Base-by-base conservation (phyloP, 2,329 filamentous ascomycete genomes). In the Leptographium galeiforme region DNA sequence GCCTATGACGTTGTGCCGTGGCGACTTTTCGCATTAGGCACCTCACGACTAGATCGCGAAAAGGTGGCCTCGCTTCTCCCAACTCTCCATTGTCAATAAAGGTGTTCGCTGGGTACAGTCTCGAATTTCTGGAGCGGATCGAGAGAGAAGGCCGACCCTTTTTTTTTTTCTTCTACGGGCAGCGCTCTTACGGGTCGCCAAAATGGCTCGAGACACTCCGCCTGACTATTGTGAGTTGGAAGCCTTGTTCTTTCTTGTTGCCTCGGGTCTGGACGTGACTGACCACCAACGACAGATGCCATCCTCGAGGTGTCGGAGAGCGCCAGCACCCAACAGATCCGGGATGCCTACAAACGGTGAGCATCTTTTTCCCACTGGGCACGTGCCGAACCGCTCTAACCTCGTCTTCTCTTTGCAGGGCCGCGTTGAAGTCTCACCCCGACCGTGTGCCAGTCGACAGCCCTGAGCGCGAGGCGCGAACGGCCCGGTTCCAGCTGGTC, bases 281-380 rank as follows among this genome's bases (percentile, higher is more conserved):
- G 41, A 52, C 52, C 30, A 30, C 33, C 13, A 54, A 60, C 57
- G 57, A 46, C 32, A 90, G 87, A 91, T 70, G 81, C 78, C 50
- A 78, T 86, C 58, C 82, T 95, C 50, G 85, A 85, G 58, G 69
- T 95, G 56, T 66, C 82, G 51, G 78, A 87, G 39, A 84, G 77
- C 60, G 89, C 91, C 38, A 85, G 82, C 0, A 80, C 83, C 55
- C 82, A 89, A 63, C 86, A 97, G 66, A 84, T 98, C 64, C 86
- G 91, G 61, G 86, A 88, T 75, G 93, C 90, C 50, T 98, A 97
- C 75, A 98, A 98, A 68, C 85, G 85, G 85, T 87, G 63, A 51
- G 66, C 50, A 25, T 3, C 25, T 25, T 25, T 25, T 18, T 11
- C 13, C 40, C 16, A 5, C 16, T 7, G 40, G 4, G n/a, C 4